A percentile compares a stretch with the other conserved stretches of the same genome.
Evolutionary conservation across 371 early-diverging fungal genomes (phyloP).

Genomic region (Synchytrium microbalum): DNA sequence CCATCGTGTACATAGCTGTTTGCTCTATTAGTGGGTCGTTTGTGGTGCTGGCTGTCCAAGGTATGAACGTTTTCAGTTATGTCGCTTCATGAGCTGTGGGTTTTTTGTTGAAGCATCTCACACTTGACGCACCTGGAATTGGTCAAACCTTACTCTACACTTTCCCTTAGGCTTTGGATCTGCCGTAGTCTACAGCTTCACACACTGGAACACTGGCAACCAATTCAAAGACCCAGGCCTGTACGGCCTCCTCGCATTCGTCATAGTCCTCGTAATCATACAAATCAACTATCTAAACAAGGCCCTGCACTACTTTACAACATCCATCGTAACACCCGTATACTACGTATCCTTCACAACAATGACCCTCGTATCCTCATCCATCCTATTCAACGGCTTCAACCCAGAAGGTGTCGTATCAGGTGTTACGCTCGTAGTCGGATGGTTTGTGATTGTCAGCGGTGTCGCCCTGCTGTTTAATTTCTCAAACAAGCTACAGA

Average conservation of each 20-base stretch:
- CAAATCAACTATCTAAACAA: conserved; percentile 45
- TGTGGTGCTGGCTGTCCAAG: conserved; percentile 26
- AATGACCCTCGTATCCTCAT: conserved; percentile 36
- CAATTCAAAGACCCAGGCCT: conserved; percentile 35
- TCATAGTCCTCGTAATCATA: conserved; percentile 23
- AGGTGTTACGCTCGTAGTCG: conserved; percentile 30
- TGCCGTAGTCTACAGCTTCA: conserved; percentile 32
- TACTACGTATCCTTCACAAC: conserved; percentile 50
- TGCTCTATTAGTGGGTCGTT: conserved; percentile 77
- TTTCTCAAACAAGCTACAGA: conserved; percentile 20
- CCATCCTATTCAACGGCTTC: conserved; percentile 41
- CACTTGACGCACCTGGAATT: conserved; percentile 1
- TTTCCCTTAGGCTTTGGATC: conserved; percentile 33
- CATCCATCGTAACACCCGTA: conserved; percentile 47
- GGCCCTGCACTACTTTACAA: conserved; percentile 35
- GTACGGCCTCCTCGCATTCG: conserved; percentile 35
- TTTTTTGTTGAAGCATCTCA: neutral
- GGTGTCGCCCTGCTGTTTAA: conserved; percentile 37
- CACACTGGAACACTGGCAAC: conserved; percentile 27
- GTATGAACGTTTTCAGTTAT: conserved; percentile 14
- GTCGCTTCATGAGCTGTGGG: neutral
- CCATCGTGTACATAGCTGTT: conserved; percentile 81
- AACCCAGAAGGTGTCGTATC: conserved; percentile 19
- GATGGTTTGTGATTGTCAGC: conserved; percentile 36
- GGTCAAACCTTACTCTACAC: neutral